phyloP scores from a whole-genome alignment of 352 stramenopile species.

The Globisporangium megalacanthum region DNA sequence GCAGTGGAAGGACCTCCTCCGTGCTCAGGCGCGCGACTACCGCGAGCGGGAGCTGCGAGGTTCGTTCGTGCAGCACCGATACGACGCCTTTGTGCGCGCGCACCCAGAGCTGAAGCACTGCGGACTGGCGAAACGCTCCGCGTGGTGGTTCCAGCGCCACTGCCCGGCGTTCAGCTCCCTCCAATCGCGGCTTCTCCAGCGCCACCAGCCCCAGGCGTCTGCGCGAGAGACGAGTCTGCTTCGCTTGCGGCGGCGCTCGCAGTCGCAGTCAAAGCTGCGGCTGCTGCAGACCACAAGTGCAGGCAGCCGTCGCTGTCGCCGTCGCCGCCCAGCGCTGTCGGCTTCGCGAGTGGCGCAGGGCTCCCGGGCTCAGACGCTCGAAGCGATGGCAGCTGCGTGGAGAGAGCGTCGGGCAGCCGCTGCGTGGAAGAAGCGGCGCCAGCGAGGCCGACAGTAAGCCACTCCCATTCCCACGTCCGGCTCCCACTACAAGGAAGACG shows the following conservation, averaged over 20 bases:
- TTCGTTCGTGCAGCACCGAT: constrained; percentile 21
- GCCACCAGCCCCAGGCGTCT: constrained; percentile 12
- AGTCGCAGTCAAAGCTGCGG: constrained; percentile 1
- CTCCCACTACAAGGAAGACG: too few species aligned
- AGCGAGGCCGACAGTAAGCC: too few species aligned
- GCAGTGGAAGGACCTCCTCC: constrained; percentile 18
- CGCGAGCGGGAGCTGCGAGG: constrained; percentile 9
- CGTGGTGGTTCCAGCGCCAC: background rate
- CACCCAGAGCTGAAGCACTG: constrained; percentile 16
- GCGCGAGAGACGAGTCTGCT: constrained; percentile 18
- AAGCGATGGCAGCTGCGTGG: constrained; percentile 1
- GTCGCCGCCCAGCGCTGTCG: background rate
- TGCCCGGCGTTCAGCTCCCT: constrained; percentile 19
- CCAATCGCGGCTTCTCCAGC: constrained; percentile 12
- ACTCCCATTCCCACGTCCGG: too few species aligned
- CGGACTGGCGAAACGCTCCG: constrained; percentile 3
- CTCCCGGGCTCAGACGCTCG: background rate
- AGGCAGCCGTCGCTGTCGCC: background rate
- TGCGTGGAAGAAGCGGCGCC: background rate
- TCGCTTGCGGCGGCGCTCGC: constrained; percentile 3
- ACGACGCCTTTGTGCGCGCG: constrained; percentile 17
- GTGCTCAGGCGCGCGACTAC: constrained; percentile 9
- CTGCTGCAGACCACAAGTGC: background rate
- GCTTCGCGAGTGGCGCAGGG: background rate
- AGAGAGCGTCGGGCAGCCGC: background rate